Conservation (phyloP, 2,329 filamentous ascomycete genomes). For the Juglanconis oblonga region DNA sequence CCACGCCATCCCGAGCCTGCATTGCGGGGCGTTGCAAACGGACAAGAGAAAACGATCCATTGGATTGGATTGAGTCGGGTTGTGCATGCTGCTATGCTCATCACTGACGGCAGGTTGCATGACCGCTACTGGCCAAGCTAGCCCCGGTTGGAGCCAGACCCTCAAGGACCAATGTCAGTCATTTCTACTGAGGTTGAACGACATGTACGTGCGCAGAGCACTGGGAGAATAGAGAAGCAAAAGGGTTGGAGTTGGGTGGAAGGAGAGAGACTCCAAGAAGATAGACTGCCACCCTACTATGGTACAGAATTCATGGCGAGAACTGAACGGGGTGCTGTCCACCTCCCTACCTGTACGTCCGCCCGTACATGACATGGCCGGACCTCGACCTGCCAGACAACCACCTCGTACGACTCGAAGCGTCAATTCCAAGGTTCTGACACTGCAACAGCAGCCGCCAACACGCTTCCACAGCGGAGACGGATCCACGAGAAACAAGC, state of each 20-base stretch:
- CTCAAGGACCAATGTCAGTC: neutral
- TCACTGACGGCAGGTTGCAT: neutral
- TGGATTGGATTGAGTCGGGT: neutral
- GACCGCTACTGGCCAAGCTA: neutral
- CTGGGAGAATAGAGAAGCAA: too few relatives aligned
- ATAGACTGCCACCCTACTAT: too few relatives aligned
- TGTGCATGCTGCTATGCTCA: neutral
- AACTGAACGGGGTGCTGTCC: neutral
- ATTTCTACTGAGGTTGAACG: neutral
- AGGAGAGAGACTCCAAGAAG: too few relatives aligned
- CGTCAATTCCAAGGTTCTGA: neutral
- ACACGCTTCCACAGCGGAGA: too few relatives aligned
- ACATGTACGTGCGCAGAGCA: too few relatives aligned
- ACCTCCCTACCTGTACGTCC: too few relatives aligned
- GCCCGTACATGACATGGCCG: too few relatives aligned
- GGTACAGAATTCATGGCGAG: too few relatives aligned
- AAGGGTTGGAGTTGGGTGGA: too few relatives aligned
- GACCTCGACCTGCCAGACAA: too few relatives aligned
- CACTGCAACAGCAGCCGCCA: too few relatives aligned
- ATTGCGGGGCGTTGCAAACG: neutral
- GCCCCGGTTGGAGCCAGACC: neutral
- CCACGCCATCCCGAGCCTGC: neutral
- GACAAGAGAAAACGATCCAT: neutral
- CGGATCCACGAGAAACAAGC: neutral
- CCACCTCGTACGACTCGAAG: neutral